Evolutionary conservation across 169 alveolate genomes (phyloP).

Genomic region (Cryptosporidium meleagridis): DNA sequence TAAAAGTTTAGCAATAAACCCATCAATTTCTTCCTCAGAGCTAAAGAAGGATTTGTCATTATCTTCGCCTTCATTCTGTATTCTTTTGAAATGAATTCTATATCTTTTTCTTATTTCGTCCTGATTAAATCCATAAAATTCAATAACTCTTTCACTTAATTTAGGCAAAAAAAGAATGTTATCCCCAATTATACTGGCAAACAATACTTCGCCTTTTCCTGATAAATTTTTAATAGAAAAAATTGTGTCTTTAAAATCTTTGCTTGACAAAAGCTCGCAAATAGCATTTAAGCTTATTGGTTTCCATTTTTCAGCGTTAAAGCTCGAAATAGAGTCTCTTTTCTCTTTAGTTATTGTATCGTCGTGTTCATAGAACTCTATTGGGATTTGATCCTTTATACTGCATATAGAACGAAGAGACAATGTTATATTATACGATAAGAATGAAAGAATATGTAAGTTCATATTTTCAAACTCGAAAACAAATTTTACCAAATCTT

Average conservation of each 20-base stretch:
- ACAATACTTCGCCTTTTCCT: slow-evolving; percentile 35
- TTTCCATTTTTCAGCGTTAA: slow-evolving; percentile 36
- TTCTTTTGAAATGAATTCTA: slow-evolving; percentile 43
- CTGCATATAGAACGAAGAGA: slow-evolving; percentile 52
- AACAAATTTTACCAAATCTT: slow-evolving; percentile 46
- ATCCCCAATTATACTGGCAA: slow-evolving; percentile 68
- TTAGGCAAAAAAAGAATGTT: slow-evolving; percentile 63
- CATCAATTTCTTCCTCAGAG: slow-evolving; percentile 46
- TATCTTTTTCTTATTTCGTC: slow-evolving; percentile 62
- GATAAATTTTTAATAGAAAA: slow-evolving; percentile 61
- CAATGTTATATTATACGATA: slow-evolving; percentile 46
- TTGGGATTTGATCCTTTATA: slow-evolving; percentile 48
- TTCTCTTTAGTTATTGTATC: not conserved
- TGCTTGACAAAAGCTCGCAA: slow-evolving; percentile 61
- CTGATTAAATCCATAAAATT: slow-evolving; percentile 55
- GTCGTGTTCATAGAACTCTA: slow-evolving; percentile 44
- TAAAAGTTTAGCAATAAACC: slow-evolving; percentile 29
- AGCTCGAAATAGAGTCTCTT: not conserved
- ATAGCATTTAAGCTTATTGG: slow-evolving; percentile 15
- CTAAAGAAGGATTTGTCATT: not conserved
- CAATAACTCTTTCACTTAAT: slow-evolving; percentile 36
- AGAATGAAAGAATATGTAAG: slow-evolving; percentile 20
- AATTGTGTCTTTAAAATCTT: slow-evolving; percentile 46
- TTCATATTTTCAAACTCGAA: slow-evolving; percentile 49
- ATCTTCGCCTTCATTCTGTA: not conserved